phyloP scores from a whole-genome alignment of 768 basidiomycete genomes.

The Rhodotorula babjevae region DNA sequence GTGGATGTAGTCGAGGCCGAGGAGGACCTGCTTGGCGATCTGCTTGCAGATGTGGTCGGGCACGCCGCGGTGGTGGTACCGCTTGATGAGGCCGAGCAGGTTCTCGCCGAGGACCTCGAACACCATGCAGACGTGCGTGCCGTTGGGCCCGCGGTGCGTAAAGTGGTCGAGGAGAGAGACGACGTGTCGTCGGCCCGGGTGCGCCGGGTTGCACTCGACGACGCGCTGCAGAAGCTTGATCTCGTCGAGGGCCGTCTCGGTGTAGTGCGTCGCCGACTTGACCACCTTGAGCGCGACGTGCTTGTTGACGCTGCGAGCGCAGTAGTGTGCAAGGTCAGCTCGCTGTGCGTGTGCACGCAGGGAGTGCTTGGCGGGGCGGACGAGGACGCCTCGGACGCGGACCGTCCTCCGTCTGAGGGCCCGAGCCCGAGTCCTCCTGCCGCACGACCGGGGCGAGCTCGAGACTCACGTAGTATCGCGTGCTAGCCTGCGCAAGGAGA shows the following conservation, averaged over 20 bases:
- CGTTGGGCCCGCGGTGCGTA: slow-evolving; percentile 91
- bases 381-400: neutral
- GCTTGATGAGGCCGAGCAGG: slow-evolving; percentile 86
- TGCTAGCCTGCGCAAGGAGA: slow-evolving; percentile 14
- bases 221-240: slow-evolving; percentile 95
- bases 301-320: slow-evolving; percentile 67
- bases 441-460: neutral
- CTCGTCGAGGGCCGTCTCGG: slow-evolving; percentile 96
- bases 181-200: slow-evolving; percentile 87
- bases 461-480: slow-evolving; percentile 22
- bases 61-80: slow-evolving; percentile 96
- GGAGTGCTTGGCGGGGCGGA: too few species aligned
- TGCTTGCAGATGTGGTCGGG: slow-evolving; percentile 88
- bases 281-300: slow-evolving; percentile 99
- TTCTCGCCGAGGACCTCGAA: slow-evolving; percentile 98
- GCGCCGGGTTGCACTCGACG: slow-evolving; percentile 73
- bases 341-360: too few species aligned
- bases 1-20: slow-evolving; percentile 97
- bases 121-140: slow-evolving; percentile 97
- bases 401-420: neutral
- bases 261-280: slow-evolving; percentile 93
- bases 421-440: neutral
- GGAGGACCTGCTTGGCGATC: slow-evolving; percentile 91
- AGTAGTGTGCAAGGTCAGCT: neutral
- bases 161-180: slow-evolving; percentile 98